Evolutionary conservation across 306 rosid species (phyloP), one percentile per base, ranked within the genome.

Genomic region (Trichosanthes truncata): DNA sequence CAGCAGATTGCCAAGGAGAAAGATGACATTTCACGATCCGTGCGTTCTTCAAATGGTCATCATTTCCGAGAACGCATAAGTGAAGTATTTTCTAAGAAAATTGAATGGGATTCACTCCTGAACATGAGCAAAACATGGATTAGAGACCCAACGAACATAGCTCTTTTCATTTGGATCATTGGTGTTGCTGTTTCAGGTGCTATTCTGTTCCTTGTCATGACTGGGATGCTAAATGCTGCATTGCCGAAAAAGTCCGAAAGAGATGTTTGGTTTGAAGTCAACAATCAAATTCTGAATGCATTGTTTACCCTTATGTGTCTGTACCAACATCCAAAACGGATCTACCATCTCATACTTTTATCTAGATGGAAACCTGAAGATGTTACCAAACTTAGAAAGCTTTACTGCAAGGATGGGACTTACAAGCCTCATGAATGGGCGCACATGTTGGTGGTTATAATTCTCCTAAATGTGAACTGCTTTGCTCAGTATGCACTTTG

Each of bases 261-360:
- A 77, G 71, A 95, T 74, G 82, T 79, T 56, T 92, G 98, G 98
- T 95, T 92, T 76, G 98, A 95, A 87, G 88, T 95, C 73, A 92
- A 92, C 79, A 95, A 95, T 84, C 98, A 92, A 84, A 95, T 95
- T 80, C 90, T 92, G 69, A 95, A 92, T 82, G 98, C 98, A 40
- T 80, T 95, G 60, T 95, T 92, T 82, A 92, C 98, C 61, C 97
- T 95, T 0, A 87, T 95, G 91, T 95, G 97, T 67, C 85, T 95
- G 88, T 95, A 95, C 84, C 93, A 87, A 73, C 97, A 95, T 79
- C 98, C 98, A 0, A 90, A 89, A 81, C 83, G 97, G 55, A 63
- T 89, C 74, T 68, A 95, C 87, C 93, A 95, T 82, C 96, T 95
- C 79, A 89, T 91, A 63, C 93, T 95, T 86, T 84, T 95, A 17